Percentiles rank a stretch among this genome's conserved stretches.
These are phyloP conservation scores for Stygiomarasmius scandens DNA, from an alignment of 1,284 basidiomycete species.

Conservation along the genomic window DNA sequence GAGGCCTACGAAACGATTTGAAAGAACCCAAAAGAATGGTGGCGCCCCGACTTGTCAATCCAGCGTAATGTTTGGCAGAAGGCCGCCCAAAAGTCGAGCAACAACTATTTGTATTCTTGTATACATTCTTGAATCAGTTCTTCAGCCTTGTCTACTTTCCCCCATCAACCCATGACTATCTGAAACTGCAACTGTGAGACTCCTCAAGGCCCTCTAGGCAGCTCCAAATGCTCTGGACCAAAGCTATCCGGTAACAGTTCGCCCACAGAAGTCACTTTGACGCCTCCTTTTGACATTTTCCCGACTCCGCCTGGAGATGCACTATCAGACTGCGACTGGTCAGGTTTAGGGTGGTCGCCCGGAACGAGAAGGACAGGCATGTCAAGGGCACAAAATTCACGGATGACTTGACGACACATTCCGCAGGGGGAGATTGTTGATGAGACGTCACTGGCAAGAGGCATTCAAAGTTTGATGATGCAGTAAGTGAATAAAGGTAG, in stretches of 20 bases:
- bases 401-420: conserved; percentile 78
- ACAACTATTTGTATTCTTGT: no score
- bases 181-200: no score
- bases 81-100: no score
- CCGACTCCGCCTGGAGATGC: not conserved
- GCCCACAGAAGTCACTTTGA: conserved; percentile 69
- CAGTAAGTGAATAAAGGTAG: not conserved
- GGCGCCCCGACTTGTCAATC: no score
- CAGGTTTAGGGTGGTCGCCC: conserved; percentile 45
- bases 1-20: no score
- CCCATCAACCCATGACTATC: no score
- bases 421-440: conserved; percentile 71
- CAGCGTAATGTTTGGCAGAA: no score
- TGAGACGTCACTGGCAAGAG: conserved; percentile 52
- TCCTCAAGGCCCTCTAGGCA: conserved; percentile 39
- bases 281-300: conserved; percentile 41
- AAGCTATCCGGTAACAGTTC: conserved; percentile 87
- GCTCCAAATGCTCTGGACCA: conserved; percentile 78
- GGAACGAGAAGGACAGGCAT: conserved; percentile 72
- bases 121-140: no score
- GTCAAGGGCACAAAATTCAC: conserved; percentile 70
- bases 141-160: no score
- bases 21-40: no score
- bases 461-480: not conserved
- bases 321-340: not conserved